These are phyloP conservation scores for Fusarium nygamai DNA, from an alignment of 2,329 filamentous ascomycete species.

Conservation along the genomic window DNA sequence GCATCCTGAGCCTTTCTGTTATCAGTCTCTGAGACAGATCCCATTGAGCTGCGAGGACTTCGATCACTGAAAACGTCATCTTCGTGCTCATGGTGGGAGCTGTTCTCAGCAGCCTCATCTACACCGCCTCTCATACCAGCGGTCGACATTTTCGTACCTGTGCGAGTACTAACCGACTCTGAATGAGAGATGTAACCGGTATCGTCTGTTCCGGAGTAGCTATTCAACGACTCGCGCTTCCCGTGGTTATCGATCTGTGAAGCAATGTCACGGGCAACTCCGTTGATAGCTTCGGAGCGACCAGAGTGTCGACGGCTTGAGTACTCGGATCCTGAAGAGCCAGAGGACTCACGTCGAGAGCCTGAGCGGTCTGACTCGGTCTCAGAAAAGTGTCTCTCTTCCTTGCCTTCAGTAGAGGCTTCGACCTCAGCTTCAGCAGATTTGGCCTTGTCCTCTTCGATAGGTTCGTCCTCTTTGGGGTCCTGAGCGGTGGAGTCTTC, in stretches of 20 bases:
- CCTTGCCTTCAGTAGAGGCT: conserved; percentile 4
- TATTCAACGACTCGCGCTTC: conserved; percentile 40
- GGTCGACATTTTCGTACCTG: conserved; percentile 39
- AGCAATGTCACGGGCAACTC: conserved; percentile 62
- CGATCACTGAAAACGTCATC: conserved; percentile 69
- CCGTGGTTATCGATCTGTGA: conserved; percentile 55
- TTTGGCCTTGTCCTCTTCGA: conserved; percentile 10
- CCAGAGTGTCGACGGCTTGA: conserved; percentile 53
- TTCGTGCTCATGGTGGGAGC: conserved; percentile 62
- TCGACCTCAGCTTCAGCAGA: conserved; percentile 11
- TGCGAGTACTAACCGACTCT: conserved; percentile 38
- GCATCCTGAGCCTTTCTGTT: conserved; percentile 48
- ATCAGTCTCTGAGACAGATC: conserved; percentile 57
- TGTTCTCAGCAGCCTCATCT: conserved; percentile 54
- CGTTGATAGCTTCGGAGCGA: conserved; percentile 63
- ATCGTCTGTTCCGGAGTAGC: conserved; percentile 33
- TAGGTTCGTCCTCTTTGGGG: conserved; percentile 8
- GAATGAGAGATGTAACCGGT: conserved; percentile 40
- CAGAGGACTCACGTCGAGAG: conserved; percentile 38
- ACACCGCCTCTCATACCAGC: conserved; percentile 29
- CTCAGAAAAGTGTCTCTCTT: conserved; percentile 28
- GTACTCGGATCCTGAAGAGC: conserved; percentile 34
- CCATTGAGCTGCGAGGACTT: conserved; percentile 66
- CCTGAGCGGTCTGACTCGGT: conserved; percentile 29
- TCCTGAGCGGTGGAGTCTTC: conserved; percentile 11